Percentiles rank a stretch among this genome's conserved stretches.
These are phyloP conservation scores for Diplodia sapinea DNA, from an alignment of 2,329 filamentous ascomycete genomes.

Conservation along the genomic window DNA sequence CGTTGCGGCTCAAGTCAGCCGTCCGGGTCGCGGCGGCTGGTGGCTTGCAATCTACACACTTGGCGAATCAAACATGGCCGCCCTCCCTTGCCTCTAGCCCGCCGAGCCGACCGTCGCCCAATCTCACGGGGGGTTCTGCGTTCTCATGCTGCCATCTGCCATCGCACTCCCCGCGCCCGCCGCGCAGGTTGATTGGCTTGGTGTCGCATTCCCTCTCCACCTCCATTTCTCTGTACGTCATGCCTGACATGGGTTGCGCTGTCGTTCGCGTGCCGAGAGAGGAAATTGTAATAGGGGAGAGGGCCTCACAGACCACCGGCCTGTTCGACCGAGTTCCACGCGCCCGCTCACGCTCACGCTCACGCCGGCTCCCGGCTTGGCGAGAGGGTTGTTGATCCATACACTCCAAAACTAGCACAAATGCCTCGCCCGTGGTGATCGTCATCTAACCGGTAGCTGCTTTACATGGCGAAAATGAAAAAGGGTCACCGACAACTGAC, in stretches of 20 bases:
- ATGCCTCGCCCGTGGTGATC: not conserved
- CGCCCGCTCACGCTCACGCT: not conserved
- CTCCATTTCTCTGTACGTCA: not conserved
- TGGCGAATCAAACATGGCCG: not conserved
- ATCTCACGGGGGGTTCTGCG: not conserved
- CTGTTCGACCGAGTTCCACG: not conserved
- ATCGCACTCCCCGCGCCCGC: not conserved
- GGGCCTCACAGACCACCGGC: not conserved
- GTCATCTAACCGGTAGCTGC: not conserved
- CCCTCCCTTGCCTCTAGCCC: not conserved
- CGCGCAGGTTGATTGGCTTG: not conserved
- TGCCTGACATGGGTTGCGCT: not conserved
- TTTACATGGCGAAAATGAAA: not conserved
- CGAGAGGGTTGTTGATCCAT: not conserved
- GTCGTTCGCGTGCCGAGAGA: not conserved
- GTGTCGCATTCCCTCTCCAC: not conserved
- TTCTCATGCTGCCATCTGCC: too few relatives aligned
- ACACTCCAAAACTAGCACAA: not conserved
- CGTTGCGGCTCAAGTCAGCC: not conserved
- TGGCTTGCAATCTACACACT: not conserved
- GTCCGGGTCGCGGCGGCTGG: not conserved
- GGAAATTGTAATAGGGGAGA: not conserved
- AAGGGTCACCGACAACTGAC: not conserved
- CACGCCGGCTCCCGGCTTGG: conserved; percentile 3
- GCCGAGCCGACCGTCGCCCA: not conserved